Base-by-base conservation (phyloP, 2,329 filamentous ascomycete genomes). In the Ascocoryne sarcoides region DNA sequence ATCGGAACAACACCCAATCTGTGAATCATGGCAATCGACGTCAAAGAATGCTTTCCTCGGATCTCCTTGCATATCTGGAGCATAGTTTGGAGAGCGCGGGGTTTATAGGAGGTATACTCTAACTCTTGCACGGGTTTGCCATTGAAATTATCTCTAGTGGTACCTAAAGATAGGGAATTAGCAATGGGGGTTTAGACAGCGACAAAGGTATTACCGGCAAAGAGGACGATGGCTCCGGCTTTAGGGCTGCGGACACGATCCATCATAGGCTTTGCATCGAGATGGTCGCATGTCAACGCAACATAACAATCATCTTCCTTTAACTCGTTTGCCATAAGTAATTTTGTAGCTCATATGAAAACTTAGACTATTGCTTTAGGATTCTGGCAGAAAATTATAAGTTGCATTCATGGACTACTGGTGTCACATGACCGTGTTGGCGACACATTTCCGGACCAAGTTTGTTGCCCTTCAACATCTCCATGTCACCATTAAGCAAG, bases 1-100 rank as follows among this genome's bases (percentile, higher is more conserved):
- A 96, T 81, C 2, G 86, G 85, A 12, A 95, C 90, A 15, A 76
- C 71, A 0, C 92, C 92, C 3, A 96, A 70, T 3, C 90, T 76
- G 64, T 96, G 92, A 10, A 84, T 70, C 61, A 96, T 84, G 36
- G 82, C 79, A 43, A 96, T 78, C 5, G 77, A 82, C 28, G 75
- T 73, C 14, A 95, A 72, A 1, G 61, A 64, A 59, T 94, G 79
- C 50, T 76, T 78, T 9, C 62, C 55, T 12, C 64, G 62, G 3
- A 89, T 63, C 3, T 67, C 61, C 4, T 67, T 63, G 30, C 77
- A 76, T 52, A 92, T 86, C 15, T 61, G 56, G 32, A 78, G 65
- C 65, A 92, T 79, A 1, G 81, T 82, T 28, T 71, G 68, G 5
- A 90, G 69, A 12, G 85, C 84, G 9, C 81, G 71, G 2, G 79